phyloP scores from a whole-genome alignment of 257 asterid species.

The Nicotiana tomentosiformis region DNA sequence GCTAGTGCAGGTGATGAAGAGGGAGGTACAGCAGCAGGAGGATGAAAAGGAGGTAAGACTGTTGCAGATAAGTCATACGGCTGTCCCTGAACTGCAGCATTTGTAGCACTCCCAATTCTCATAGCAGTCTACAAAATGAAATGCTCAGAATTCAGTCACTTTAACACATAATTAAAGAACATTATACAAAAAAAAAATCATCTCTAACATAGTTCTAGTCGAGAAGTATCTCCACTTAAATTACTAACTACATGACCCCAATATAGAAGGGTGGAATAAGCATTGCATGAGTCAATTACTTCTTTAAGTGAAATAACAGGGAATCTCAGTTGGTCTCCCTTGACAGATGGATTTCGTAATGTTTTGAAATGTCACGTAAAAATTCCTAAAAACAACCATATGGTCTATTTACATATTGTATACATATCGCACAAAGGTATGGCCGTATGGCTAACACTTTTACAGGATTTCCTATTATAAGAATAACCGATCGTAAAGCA shows the following conservation, averaged over 20 bases:
- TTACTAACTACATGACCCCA: background rate
- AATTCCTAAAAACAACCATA: background rate
- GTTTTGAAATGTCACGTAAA: background rate
- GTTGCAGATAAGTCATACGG: constrained; percentile 41
- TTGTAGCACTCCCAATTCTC: constrained; percentile 51
- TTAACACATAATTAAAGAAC: background rate
- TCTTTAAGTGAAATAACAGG: background rate
- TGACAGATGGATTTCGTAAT: background rate
- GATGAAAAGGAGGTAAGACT: constrained; percentile 32
- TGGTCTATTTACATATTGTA: background rate
- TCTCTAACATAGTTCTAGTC: background rate
- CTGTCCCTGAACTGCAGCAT: constrained; percentile 41
- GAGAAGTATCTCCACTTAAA: background rate
- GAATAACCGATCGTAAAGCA: background rate
- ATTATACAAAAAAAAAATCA: background rate
- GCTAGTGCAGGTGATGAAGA: constrained; percentile 39
- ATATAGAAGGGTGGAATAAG: background rate
- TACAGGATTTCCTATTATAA: background rate
- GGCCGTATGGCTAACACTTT: background rate
- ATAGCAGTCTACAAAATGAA: constrained; percentile 48
- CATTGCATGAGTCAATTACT: background rate
- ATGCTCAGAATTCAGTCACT: background rate
- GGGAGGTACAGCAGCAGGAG: constrained; percentile 39
- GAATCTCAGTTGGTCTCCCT: background rate
- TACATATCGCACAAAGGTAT: background rate